phyloP scores from a whole-genome alignment of 1,284 basidiomycete genomes.

The Heterobasidion irregulare region DNA sequence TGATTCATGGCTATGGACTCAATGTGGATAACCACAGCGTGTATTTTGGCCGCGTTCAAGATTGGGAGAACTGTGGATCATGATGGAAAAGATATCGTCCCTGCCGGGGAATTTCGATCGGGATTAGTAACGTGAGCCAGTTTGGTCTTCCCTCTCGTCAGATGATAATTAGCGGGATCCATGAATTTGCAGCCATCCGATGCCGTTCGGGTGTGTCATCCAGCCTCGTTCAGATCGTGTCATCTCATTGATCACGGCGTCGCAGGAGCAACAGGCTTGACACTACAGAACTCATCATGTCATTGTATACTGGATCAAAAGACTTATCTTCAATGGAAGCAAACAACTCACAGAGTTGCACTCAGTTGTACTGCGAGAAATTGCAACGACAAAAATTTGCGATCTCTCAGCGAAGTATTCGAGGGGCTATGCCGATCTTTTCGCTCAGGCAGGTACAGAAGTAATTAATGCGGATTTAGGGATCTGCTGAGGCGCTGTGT shows the following conservation, averaged over 20 bases:
- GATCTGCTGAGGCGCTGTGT: no score
- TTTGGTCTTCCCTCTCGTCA: background rate
- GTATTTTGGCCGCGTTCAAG: conserved; percentile 12
- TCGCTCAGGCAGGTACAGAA: no score
- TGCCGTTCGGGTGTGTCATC: background rate
- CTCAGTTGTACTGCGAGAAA: no score
- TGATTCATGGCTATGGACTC: conserved; percentile 9
- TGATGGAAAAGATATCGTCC: background rate
- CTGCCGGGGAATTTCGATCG: background rate
- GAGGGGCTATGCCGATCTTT: no score
- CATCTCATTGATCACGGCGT: background rate
- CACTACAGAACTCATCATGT: no score
- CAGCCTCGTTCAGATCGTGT: background rate
- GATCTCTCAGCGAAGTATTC: no score
- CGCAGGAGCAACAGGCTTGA: conserved; percentile 23
- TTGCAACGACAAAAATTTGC: no score
- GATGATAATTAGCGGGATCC: background rate
- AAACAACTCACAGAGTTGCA: no score
- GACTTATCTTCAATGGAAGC: no score
- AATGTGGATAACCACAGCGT: conserved; percentile 15
- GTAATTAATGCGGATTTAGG: no score
- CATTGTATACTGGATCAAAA: no score
- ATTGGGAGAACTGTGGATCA: conserved; percentile 3
- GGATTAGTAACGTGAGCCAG: background rate
- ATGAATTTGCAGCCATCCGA: background rate